Percentiles rank a stretch among this genome's conserved stretches.
These are phyloP conservation scores for Eucalyptus curtisii DNA, from an alignment of 345 rosid genomes.

Conservation along the genomic window DNA sequence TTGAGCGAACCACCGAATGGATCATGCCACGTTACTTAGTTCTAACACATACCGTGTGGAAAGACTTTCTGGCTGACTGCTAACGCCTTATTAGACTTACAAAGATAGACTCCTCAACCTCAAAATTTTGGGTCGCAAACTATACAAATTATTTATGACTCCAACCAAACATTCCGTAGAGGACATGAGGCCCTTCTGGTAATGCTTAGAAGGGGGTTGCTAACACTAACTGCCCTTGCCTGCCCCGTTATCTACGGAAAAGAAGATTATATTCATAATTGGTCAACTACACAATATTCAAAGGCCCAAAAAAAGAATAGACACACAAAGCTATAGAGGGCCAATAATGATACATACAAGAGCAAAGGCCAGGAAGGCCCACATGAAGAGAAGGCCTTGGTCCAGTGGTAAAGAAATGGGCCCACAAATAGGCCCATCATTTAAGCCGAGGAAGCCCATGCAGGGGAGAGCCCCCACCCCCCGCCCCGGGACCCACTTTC, in stretches of 20 bases:
- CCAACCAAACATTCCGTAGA: background rate
- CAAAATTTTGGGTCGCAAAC: background rate
- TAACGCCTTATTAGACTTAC: fast-evolving
- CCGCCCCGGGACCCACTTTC: no score
- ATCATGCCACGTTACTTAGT: background rate
- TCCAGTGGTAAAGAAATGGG: background rate
- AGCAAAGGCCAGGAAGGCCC: background rate
- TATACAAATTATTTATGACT: background rate
- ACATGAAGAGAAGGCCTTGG: background rate
- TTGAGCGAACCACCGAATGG: background rate
- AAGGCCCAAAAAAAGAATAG: background rate
- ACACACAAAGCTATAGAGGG: background rate
- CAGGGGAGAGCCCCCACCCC: no score
- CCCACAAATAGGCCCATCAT: background rate
- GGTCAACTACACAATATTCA: background rate
- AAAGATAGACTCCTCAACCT: fast-evolving
- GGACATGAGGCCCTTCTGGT: background rate
- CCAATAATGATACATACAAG: background rate
- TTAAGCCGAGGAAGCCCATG: background rate
- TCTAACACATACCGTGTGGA: fast-evolving
- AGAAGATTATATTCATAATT: background rate
- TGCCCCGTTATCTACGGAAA: background rate
- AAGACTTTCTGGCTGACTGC: fast-evolving
- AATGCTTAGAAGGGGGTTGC: background rate
- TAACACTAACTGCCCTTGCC: background rate